These are phyloP conservation scores for Leishmania arabica DNA, from an alignment of 208 protist species.

Conservation along the genomic window DNA sequence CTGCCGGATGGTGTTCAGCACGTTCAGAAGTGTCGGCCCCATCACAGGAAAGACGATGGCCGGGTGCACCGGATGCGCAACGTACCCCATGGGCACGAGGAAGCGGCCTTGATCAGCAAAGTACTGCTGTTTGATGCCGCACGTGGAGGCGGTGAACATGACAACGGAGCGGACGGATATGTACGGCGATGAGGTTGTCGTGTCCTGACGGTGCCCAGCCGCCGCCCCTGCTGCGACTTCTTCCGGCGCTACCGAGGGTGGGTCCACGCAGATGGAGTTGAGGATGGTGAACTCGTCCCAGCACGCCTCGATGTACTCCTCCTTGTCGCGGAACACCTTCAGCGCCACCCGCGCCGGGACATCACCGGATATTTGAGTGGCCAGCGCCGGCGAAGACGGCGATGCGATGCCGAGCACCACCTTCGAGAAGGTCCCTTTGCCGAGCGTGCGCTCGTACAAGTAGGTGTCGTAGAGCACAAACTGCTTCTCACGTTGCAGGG, in stretches of 20 bases:
- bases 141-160: conserved; percentile 39
- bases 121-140: conserved; percentile 41
- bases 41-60: conserved; percentile 77
- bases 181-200: conserved; percentile 20
- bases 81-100: conserved; percentile 55
- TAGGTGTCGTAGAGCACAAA: conserved; percentile 75
- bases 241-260: conserved; percentile 16
- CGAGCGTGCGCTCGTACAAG: conserved; percentile 54
- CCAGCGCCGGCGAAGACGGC: conserved; percentile 14
- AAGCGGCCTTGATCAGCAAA: conserved; percentile 61
- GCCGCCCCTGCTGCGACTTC: conserved; percentile 9
- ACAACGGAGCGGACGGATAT: conserved; percentile 36
- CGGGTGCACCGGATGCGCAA: conserved; percentile 72
- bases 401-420: conserved; percentile 56
- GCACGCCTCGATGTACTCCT: conserved; percentile 68
- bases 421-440: conserved; percentile 86
- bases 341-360: conserved; percentile 46
- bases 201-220: conserved; percentile 14
- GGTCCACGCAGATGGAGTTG: conserved; percentile 30
- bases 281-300: conserved; percentile 75
- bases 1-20: conserved; percentile 49
- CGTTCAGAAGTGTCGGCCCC: conserved; percentile 67
- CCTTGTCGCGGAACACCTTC: conserved; percentile 81
- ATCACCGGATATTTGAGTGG: conserved; percentile 22
- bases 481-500: conserved; percentile 17